Conservation (phyloP, 352 stramenopile genomes). For the Phytophthora quininea region DNA sequence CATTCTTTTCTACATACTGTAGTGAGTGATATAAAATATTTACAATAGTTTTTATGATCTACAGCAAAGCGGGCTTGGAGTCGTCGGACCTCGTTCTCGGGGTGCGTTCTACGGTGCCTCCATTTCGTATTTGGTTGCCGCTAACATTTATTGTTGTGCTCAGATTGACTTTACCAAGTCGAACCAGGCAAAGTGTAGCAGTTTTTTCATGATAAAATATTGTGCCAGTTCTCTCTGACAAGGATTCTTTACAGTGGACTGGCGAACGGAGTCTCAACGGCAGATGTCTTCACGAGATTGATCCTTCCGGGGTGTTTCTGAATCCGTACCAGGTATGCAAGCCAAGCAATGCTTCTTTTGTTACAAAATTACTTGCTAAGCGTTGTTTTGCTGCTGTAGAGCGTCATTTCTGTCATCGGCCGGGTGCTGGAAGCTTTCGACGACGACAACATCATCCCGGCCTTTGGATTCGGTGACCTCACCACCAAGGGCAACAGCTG, state of each 20-base stretch:
- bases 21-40: background rate
- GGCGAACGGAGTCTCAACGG: slow-evolving; percentile 62
- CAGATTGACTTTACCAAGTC: slow-evolving; percentile 77
- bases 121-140: background rate
- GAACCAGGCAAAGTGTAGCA: slow-evolving; percentile 45
- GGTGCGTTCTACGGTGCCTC: slow-evolving; percentile 10
- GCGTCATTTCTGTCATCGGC: slow-evolving; percentile 72
- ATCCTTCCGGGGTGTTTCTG: slow-evolving; percentile 48
- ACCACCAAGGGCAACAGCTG: slow-evolving; percentile 55
- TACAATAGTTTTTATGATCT: background rate
- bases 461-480: slow-evolving; percentile 71
- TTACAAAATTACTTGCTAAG: background rate
- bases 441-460: slow-evolving; percentile 85
- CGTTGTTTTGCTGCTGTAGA: slow-evolving; percentile 28
- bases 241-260: slow-evolving; percentile 54
- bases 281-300: slow-evolving; percentile 66
- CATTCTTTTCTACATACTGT: background rate
- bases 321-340: slow-evolving; percentile 70
- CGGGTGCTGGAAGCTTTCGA: slow-evolving; percentile 73
- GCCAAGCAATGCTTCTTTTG: no score
- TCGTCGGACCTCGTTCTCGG: slow-evolving; percentile 65
- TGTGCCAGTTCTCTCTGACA: background rate
- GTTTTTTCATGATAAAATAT: background rate
- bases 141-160: background rate
- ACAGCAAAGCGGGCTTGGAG: slow-evolving; percentile 52